Evolutionary conservation across 257 asterid genomes (phyloP).

Genomic region (Paulownia fortunei): DNA sequence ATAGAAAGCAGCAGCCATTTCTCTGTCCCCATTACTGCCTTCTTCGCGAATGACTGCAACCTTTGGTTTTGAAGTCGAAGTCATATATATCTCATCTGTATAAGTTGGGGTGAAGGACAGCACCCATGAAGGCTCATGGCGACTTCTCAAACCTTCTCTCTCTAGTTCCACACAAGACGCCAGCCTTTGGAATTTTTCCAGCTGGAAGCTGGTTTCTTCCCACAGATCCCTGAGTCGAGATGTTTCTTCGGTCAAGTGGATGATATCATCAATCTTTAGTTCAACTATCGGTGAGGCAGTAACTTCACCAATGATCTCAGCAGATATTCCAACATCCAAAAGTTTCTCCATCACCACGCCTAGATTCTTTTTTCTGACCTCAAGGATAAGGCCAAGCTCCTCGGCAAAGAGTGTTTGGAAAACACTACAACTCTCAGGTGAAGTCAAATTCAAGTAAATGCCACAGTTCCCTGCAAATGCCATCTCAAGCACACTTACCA

Average conservation of each 20-base stretch:
- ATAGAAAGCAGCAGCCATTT: conserved; percentile 91
- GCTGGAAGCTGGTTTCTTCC: conserved; percentile 90
- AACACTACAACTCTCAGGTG: conserved; percentile 43
- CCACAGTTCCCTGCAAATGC: conserved; percentile 96
- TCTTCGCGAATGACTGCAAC: conserved; percentile 91
- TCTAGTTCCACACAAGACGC: conserved; percentile 81
- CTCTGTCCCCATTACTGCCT: conserved; percentile 98
- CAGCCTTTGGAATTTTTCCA: conserved; percentile 82
- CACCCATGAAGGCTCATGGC: conserved; percentile 75
- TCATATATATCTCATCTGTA: conserved; percentile 62
- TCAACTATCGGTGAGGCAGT: conserved; percentile 52
- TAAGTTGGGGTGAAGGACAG: conserved; percentile 70
- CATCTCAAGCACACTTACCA: conserved; percentile 86
- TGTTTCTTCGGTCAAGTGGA: conserved; percentile 65
- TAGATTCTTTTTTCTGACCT: conserved; percentile 58
- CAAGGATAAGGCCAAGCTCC: conserved; percentile 87
- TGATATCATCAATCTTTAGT: conserved; percentile 60
- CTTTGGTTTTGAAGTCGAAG: conserved; percentile 66
- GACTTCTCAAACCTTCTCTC: conserved; percentile 72
- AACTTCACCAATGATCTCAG: conserved; percentile 74
- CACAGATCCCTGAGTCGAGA: conserved; percentile 74
- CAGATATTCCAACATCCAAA: conserved; percentile 47
- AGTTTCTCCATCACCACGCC: conserved; percentile 56
- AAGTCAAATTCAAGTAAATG: conserved; percentile 55
- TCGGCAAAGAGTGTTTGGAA: conserved; percentile 79